Evolutionary conservation across 345 rosid species (phyloP).

Genomic region (Cochlearia excelsa): DNA sequence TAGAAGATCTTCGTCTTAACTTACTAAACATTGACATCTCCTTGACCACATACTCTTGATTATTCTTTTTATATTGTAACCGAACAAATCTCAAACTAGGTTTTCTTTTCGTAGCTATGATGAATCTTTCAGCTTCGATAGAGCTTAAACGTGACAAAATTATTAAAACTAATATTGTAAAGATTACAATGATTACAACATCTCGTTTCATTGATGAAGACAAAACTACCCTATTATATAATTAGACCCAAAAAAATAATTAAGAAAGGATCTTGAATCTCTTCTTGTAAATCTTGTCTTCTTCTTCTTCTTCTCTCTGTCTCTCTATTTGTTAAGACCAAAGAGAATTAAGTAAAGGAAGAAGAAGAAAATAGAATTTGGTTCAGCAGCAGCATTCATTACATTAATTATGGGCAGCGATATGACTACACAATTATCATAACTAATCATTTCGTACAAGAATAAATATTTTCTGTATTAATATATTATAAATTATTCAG

Average conservation of each 20-base stretch:
- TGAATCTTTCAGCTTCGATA: slow-evolving; percentile 21
- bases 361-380: slow-evolving; percentile 13
- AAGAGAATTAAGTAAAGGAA: slow-evolving; percentile 9
- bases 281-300: slow-evolving; percentile 7
- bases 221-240: background rate
- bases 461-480: slow-evolving; percentile 3
- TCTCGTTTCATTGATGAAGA: slow-evolving; percentile 26
- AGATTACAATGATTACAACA: slow-evolving; percentile 19
- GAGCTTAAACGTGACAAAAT: slow-evolving; percentile 26
- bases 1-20: slow-evolving; percentile 10
- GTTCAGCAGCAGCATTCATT: slow-evolving; percentile 26
- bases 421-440: slow-evolving; percentile 30
- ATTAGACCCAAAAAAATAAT: background rate
- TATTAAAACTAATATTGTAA: slow-evolving; percentile 19
- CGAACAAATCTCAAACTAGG: slow-evolving; percentile 8
- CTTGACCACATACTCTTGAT: slow-evolving; percentile 13
- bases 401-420: slow-evolving; percentile 26
- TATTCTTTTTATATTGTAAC: slow-evolving; percentile 14
- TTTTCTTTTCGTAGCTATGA: background rate
- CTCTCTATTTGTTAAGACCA: background rate
- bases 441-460: slow-evolving; percentile 13
- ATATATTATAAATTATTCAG: too few relatives aligned
- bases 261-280: background rate
- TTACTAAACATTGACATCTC: slow-evolving; percentile 26
- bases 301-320: background rate